A percentile compares a stretch with the other conserved stretches of the same genome.
Evolutionary conservation across 148 eudicot genomes (phyloP).

Genomic region (Fagopyrum tataricum): DNA sequence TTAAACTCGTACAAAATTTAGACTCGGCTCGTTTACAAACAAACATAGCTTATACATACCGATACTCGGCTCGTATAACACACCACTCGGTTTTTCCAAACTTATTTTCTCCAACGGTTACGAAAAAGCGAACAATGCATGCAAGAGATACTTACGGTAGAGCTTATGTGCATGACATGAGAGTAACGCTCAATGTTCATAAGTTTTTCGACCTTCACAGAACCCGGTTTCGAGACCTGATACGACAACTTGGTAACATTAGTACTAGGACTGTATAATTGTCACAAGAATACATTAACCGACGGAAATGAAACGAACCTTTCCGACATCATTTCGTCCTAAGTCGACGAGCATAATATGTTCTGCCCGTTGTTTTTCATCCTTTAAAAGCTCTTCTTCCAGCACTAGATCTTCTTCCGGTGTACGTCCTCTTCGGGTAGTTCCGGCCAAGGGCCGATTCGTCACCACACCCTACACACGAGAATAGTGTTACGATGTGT

Average conservation of each 20-base stretch:
- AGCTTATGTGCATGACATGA: conserved; percentile 99
- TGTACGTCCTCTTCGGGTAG: conserved; percentile 85
- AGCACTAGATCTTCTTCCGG: conserved; percentile 71
- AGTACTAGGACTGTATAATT: not conserved
- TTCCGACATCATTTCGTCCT: conserved; percentile 99
- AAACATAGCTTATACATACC: no score
- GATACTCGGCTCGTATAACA: no score
- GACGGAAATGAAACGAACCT: conserved; percentile 33
- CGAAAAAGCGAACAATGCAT: not conserved
- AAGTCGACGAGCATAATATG: conserved; percentile 98
- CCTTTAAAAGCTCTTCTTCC: conserved; percentile 77
- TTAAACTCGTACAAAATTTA: no score
- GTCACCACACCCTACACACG: conserved; percentile 53
- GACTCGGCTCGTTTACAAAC: no score
- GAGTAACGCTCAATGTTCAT: conserved; percentile 96
- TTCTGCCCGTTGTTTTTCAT: conserved; percentile 91
- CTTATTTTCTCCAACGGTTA: no score
- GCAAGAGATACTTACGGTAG: conserved; percentile 57
- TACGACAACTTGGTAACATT: not conserved
- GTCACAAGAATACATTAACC: not conserved
- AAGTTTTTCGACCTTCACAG: conserved; percentile 87
- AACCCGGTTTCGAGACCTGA: conserved; percentile 88
- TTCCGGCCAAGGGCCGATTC: conserved; percentile 95
- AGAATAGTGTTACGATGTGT: no score
- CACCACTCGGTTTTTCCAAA: no score